Percentiles rank a stretch among this genome's conserved stretches.
Conservation (phyloP, 1,284 basidiomycete genomes). For the Heliocybe sulcata region DNA sequence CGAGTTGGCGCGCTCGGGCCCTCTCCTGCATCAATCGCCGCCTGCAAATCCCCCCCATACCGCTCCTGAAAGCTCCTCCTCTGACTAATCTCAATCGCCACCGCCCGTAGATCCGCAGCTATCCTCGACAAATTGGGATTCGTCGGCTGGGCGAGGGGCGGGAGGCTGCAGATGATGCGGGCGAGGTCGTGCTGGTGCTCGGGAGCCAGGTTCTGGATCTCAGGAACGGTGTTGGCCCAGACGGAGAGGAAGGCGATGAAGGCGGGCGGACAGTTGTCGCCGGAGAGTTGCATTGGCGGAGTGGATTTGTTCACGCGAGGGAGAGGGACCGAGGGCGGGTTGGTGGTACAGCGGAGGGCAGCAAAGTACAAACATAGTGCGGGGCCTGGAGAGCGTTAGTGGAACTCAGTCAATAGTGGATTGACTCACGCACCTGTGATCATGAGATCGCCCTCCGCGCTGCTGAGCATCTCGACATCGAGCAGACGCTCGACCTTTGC, state of each 20-base stretch:
- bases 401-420: not conserved
- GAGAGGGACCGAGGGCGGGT: conserved; percentile 54
- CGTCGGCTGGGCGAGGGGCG: conserved; percentile 30
- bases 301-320: conserved; percentile 31
- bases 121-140: conserved; percentile 45
- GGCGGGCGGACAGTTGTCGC: conserved; percentile 46
- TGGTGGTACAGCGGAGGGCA: conserved; percentile 52
- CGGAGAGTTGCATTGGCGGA: conserved; percentile 39
- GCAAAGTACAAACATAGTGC: conserved; percentile 65
- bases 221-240: conserved; percentile 61
- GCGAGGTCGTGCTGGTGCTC: conserved; percentile 76
- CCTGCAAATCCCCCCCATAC: conserved; percentile 66
- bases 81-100: conserved; percentile 77
- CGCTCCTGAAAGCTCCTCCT: conserved; percentile 75
- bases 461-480: conserved; percentile 61
- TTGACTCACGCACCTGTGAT: conserved; percentile 51
- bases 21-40: conserved; percentile 59
- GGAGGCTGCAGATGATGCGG: conserved; percentile 64
- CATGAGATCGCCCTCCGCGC: conserved; percentile 75
- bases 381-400: conserved; percentile 34
- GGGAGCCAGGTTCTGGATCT: conserved; percentile 53
- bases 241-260: conserved; percentile 65
- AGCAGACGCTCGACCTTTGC: conserved; percentile 70
- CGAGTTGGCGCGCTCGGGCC: conserved; percentile 19
- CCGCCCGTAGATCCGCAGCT: conserved; percentile 66